Evolutionary conservation across 2,329 filamentous ascomycete species (phyloP).

Genomic region (Aureobasidium musti): DNA sequence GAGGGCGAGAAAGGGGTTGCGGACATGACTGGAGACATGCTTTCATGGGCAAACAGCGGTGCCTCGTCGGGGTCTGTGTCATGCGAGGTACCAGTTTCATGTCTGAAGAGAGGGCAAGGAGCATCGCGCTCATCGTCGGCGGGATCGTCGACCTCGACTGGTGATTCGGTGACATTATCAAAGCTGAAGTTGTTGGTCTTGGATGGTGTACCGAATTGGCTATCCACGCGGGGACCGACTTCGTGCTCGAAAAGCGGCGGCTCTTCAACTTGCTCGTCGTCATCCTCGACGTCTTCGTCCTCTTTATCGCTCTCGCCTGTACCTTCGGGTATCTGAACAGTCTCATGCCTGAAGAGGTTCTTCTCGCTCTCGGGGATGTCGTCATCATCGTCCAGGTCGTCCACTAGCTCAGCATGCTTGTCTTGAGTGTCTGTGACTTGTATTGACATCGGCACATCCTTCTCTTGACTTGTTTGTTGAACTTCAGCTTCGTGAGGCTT

Average conservation of each 20-base stretch:
- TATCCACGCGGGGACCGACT: conserved; percentile 16
- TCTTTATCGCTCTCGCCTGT: conserved; percentile 2
- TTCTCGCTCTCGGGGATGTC: conserved; percentile 23
- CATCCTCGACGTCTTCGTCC: not conserved
- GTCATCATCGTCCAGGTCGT: conserved; percentile 17
- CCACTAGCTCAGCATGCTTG: not conserved
- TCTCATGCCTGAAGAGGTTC: conserved; percentile 28
- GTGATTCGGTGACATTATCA: not conserved
- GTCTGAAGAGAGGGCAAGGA: conserved; percentile 41
- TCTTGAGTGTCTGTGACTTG: not conserved
- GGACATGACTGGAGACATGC: conserved; percentile 23
- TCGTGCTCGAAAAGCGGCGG: conserved; percentile 25
- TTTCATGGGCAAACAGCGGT: conserved; percentile 42
- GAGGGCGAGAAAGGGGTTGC: conserved; percentile 3
- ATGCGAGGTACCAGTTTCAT: conserved; percentile 40
- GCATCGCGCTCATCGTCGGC: conserved; percentile 20
- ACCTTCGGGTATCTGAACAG: not conserved
- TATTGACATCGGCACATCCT: not conserved
- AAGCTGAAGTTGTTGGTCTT: conserved; percentile 1
- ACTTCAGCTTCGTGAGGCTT: not conserved
- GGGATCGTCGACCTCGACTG: conserved; percentile 6
- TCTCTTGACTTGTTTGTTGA: not conserved
- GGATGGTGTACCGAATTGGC: conserved; percentile 9
- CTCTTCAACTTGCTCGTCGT: conserved; percentile 17
- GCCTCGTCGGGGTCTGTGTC: conserved; percentile 29